Evolutionary conservation across 164 flowering plant species (phyloP), one percentile per base, ranked within the genome.

Genomic region (Stephania cephalantha): DNA sequence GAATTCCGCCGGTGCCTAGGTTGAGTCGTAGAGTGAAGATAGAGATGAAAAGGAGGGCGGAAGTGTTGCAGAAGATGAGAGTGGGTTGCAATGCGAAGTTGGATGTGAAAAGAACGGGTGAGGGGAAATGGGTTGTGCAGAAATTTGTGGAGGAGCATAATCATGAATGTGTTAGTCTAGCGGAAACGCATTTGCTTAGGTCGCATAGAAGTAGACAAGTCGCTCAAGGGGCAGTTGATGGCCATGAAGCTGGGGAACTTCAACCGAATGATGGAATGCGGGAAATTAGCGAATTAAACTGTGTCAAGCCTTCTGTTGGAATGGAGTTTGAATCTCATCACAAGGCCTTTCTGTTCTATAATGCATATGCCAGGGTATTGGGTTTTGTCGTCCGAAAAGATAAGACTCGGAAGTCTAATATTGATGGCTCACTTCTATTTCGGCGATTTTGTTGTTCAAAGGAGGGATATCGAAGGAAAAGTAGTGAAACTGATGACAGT

Each of bases 261-360:
- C 55, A 58, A 55, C 29, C 68, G 6, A 13, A 55, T 1, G 68
- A 71, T 18, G 78, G 66, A n/a, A n/a, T 73, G 46, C 17, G 35
- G 30, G 8, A 17, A 7, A 30, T 64, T 50, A 48, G 65, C 46
- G 78, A 76, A 48, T 17, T 76, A 48, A 73, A n/a, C 12, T 73
- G 31, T 70, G 29, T 53, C 9, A 71, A 71, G 22, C 78, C 78
- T 50, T 71, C 74, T 64, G 74, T 76, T 64, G 78, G 78, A 30
- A 76, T 76, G 78, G 74, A 76, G 70, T 76, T 76, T n/a, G 78
- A 76, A 20, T 76, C 78, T 63, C 78, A 72, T 63, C 78, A 76
- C 29, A 76, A 76, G 68, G 78, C 78, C 48, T 76, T 69, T 71
- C 69, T 76, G 10, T 76, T 71, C 29, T 76, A 76, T 61, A 76